Percentiles rank a stretch among this genome's conserved stretches.
Evolutionary conservation across 2,329 filamentous ascomycete species (phyloP).

Genomic region (Fusarium marasasianum): DNA sequence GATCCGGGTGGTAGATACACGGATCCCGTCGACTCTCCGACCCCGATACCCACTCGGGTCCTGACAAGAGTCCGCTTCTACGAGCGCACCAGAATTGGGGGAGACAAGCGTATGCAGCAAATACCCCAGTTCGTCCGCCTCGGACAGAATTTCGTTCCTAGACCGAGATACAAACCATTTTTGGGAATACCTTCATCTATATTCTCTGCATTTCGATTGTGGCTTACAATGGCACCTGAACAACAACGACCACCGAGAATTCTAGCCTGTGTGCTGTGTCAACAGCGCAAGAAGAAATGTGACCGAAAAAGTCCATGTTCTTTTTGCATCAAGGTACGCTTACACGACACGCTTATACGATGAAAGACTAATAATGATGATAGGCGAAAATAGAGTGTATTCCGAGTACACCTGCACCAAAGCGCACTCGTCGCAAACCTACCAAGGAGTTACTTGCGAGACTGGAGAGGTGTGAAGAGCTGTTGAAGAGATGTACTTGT

Average conservation of each 20-base stretch:
- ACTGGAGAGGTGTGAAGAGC: conserved; percentile 26
- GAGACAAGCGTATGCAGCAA: conserved; percentile 8
- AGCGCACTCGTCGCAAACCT: conserved; percentile 27
- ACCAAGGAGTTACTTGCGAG: conserved; percentile 29
- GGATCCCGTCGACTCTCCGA: conserved; percentile 28
- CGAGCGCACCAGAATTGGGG: neutral
- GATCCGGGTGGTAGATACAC: conserved; percentile 8
- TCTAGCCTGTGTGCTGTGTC: conserved; percentile 30
- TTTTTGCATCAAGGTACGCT: conserved; percentile 27
- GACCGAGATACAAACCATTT: neutral
- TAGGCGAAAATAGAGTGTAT: conserved; percentile 29
- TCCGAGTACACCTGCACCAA: conserved; percentile 31
- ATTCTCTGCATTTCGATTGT: neutral
- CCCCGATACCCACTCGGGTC: conserved; percentile 22
- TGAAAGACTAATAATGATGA: neutral
- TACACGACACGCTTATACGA: neutral
- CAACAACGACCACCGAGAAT: conserved; percentile 17
- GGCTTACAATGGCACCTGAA: conserved; percentile 9
- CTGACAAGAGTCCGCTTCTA: conserved; percentile 9
- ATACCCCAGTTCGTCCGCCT: conserved; percentile 14
- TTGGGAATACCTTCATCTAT: neutral
- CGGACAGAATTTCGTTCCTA: neutral
- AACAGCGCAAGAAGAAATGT: conserved; percentile 36
- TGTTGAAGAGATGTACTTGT: conserved; percentile 28
- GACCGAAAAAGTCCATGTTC: conserved; percentile 32